Base-by-base conservation (phyloP, 768 basidiomycete species). In the Amyloporia xantha region DNA sequence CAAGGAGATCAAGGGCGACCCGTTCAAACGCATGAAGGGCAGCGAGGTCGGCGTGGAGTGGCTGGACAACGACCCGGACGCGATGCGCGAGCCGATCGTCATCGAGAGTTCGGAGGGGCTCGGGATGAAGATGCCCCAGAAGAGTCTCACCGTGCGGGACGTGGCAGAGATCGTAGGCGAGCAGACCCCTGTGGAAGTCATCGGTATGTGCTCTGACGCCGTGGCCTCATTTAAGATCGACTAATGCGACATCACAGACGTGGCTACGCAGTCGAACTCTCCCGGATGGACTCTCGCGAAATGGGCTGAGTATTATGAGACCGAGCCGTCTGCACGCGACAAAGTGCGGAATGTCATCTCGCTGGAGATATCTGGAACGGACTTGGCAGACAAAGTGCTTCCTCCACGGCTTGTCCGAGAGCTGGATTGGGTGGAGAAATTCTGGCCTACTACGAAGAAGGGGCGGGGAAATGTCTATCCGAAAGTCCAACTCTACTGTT, bases 311-410 rank as follows among this genome's bases (percentile, higher is more conserved):
- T 95, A 95, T 62, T 89, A 84, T 64, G 74, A 80, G 51, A 71
- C 78, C 12, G 81, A 87, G 17, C 74, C 82, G 0, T 69, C 75
- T 5, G 71, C 75, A 38, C 79, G 87, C 46, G 90, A 94, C 61
- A 95, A 91, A 64, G 81, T 96, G 27, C 81, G 85, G 53, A 99
- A 99, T 60, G 91, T 99, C 25, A 99, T 99, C 48, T 93, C 91
- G 2, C 70, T 98, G 43, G 95, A 99, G 64, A 84, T 98, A 21
- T 90, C 90, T 1, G 91, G 89, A 5, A 92, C 91, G 2, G 71
- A 78, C 44, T 73, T 98, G 5, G 86, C 84, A 7, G 79, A 88
- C 55, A 75, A 76, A 63, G 82, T 99, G 20, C 67, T 81, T 2
- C 92, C 93, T 3, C 95, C 95, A 2, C 78, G 79, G 52, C 65